Conservation (phyloP, 306 rosid species). For the Nissolia schottii region DNA sequence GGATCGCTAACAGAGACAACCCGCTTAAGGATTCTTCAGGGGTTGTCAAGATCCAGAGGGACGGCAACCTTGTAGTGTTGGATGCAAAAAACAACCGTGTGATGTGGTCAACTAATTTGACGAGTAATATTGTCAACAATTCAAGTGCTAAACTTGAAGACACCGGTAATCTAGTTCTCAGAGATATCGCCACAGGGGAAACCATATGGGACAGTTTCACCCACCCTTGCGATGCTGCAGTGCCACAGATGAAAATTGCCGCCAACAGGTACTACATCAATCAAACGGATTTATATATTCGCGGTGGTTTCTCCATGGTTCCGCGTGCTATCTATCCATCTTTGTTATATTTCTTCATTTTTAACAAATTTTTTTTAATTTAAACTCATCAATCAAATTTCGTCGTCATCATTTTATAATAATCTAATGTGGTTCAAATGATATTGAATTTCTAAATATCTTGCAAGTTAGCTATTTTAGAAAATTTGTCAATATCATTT, state of each 20-base stretch:
- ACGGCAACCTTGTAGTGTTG: conserved; percentile 30
- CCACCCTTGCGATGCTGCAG: conserved; percentile 18
- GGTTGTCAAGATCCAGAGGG: conserved; percentile 4
- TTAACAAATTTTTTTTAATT: too few species aligned
- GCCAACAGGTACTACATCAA: too few species aligned
- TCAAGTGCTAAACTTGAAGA: conserved; percentile 17
- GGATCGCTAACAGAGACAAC: conserved; percentile 37
- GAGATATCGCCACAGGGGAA: background rate
- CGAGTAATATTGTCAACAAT: background rate
- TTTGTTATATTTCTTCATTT: too few species aligned
- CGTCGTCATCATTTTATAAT: too few species aligned
- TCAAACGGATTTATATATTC: too few species aligned
- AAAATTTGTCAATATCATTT: too few species aligned
- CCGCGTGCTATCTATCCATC: too few species aligned
- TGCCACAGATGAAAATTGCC: conserved; percentile 14
- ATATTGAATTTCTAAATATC: too few species aligned
- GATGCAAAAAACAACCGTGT: conserved; percentile 13
- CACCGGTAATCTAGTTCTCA: conserved; percentile 19
- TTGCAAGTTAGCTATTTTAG: too few species aligned
- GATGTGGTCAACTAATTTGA: conserved; percentile 40
- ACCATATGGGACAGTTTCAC: conserved; percentile 27
- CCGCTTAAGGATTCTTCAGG: conserved; percentile 31
- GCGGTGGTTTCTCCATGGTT: too few species aligned
- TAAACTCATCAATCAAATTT: too few species aligned
- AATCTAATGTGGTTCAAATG: too few species aligned